These are phyloP conservation scores for Verticillium klebahnii DNA, from an alignment of 2,329 filamentous ascomycete species.

Conservation along the genomic window DNA sequence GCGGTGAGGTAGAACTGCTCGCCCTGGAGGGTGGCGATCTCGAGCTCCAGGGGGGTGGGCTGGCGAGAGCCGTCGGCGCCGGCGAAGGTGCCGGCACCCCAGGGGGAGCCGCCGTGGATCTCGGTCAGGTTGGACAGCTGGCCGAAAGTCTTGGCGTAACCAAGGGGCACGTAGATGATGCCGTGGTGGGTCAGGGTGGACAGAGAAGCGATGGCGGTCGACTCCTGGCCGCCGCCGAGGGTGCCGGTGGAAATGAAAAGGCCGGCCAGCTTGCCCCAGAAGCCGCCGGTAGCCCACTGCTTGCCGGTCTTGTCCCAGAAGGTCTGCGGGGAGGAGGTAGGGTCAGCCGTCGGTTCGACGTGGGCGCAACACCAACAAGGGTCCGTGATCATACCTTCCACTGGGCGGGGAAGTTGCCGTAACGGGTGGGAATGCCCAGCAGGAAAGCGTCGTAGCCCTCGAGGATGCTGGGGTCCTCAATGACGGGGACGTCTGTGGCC, in stretches of 20 bases:
- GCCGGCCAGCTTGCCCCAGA: conserved; percentile 84
- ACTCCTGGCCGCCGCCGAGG: conserved; percentile 87
- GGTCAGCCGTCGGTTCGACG: not conserved
- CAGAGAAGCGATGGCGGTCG: conserved; percentile 74
- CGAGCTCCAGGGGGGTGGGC: conserved; percentile 69
- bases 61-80: conserved; percentile 76
- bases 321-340: conserved; percentile 17
- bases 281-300: conserved; percentile 75
- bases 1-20: conserved; percentile 77
- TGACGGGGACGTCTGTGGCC: conserved; percentile 59
- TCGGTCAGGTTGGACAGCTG: conserved; percentile 68
- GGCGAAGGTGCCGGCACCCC: conserved; percentile 92
- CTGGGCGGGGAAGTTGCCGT: conserved; percentile 95
- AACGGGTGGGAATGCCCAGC: conserved; percentile 91
- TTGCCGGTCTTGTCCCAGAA: conserved; percentile 89
- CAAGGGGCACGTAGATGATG: conserved; percentile 92
- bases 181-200: conserved; percentile 90
- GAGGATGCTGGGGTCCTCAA: conserved; percentile 54
- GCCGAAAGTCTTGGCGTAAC: conserved; percentile 76
- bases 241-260: conserved; percentile 86
- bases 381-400: conserved; percentile 58
- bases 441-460: conserved; percentile 79
- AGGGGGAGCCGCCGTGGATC: conserved; percentile 81
- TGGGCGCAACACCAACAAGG: not conserved
- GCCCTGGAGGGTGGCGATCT: conserved; percentile 78